A percentile compares a stretch with the other conserved stretches of the same genome.
These are phyloP conservation scores for Tulasnella sp. DNA, from an alignment of 768 basidiomycete genomes.

Conservation along the genomic window DNA sequence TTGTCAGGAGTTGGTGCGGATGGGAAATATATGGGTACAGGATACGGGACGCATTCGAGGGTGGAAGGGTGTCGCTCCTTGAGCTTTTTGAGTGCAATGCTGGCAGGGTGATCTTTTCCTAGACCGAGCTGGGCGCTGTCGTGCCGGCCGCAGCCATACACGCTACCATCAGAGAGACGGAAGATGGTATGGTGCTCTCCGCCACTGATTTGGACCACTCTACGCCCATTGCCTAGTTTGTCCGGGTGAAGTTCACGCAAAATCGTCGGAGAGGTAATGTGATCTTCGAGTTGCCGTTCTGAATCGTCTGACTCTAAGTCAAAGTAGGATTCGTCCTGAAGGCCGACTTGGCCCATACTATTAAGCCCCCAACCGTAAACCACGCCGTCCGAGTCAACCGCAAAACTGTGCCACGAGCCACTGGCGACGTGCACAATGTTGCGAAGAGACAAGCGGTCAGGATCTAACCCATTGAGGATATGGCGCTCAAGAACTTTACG, in stretches of 20 bases:
- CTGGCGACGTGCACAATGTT: conserved; percentile 62
- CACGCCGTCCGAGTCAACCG: conserved; percentile 66
- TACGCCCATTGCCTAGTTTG: conserved; percentile 42
- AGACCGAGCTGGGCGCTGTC: conserved; percentile 75
- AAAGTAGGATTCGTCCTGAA: conserved; percentile 37
- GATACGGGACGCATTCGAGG: conserved; percentile 8
- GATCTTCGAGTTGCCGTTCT: conserved; percentile 28
- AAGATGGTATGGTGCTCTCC: conserved; percentile 89
- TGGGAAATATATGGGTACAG: conserved; percentile 29
- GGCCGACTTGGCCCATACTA: conserved; percentile 55
- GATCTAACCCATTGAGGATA: conserved; percentile 78
- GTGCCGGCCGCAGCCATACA: conserved; percentile 76
- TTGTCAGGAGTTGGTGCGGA: conserved; percentile 28
- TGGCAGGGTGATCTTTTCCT: conserved; percentile 30
- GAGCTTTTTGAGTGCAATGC: neutral
- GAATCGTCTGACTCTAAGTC: conserved; percentile 33
- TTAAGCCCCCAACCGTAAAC: conserved; percentile 98
- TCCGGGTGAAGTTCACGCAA: conserved; percentile 52
- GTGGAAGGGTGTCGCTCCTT: neutral
- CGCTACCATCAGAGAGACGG: conserved; percentile 66
- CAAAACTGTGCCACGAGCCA: conserved; percentile 81
- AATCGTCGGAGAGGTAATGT: conserved; percentile 46
- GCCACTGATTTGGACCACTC: conserved; percentile 59
- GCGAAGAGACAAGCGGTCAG: conserved; percentile 74
- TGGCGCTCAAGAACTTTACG: conserved; percentile 79